Evolutionary conservation across 1,139 yeast genomes (phyloP).

Genomic region (Nakaseomyces uthaithaninus): DNA sequence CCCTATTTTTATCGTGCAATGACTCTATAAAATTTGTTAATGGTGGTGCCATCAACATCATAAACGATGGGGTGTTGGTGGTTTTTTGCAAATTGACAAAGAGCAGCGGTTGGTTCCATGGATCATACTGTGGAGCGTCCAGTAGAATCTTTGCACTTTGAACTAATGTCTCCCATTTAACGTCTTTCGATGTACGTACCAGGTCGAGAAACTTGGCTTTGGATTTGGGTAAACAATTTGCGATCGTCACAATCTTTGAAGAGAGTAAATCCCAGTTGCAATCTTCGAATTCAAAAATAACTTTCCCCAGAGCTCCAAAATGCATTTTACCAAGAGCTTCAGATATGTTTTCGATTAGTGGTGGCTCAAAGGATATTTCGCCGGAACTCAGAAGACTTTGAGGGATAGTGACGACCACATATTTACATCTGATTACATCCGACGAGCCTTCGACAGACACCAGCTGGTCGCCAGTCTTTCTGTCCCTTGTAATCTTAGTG

Average conservation of each 20-base stretch:
- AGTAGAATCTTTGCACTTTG: slow-evolving; percentile 7
- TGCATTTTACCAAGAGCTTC: slow-evolving; percentile 45
- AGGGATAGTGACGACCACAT: slow-evolving; percentile 66
- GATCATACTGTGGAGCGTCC: slow-evolving; percentile 14
- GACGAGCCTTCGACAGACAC: slow-evolving; percentile 26
- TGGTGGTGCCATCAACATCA: slow-evolving; percentile 61
- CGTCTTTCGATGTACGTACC: slow-evolving; percentile 14
- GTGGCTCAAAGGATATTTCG: slow-evolving; percentile 50
- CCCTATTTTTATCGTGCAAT: slow-evolving; percentile 32
- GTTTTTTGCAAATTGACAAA: slow-evolving; percentile 40
- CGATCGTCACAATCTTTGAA: slow-evolving; percentile 21
- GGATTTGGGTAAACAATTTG: slow-evolving; percentile 13
- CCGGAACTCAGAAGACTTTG: slow-evolving; percentile 49
- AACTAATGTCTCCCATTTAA: slow-evolving; percentile 11
- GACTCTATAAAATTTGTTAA: slow-evolving; percentile 47
- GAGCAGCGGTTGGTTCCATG: slow-evolving; percentile 47
- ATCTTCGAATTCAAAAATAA: slow-evolving; percentile 58
- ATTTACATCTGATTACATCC: slow-evolving; percentile 30
- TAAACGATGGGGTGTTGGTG: slow-evolving; percentile 41
- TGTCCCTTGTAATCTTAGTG: slow-evolving; percentile 29
- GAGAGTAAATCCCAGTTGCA: slow-evolving; percentile 54
- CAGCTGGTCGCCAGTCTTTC: slow-evolving; percentile 1
- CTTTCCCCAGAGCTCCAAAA: slow-evolving; percentile 71
- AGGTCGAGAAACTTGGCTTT: background rate
- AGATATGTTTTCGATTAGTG: slow-evolving; percentile 42